Conservation (phyloP, 208 protist genomes). For the Acanthamoeba castellanii region DNA sequence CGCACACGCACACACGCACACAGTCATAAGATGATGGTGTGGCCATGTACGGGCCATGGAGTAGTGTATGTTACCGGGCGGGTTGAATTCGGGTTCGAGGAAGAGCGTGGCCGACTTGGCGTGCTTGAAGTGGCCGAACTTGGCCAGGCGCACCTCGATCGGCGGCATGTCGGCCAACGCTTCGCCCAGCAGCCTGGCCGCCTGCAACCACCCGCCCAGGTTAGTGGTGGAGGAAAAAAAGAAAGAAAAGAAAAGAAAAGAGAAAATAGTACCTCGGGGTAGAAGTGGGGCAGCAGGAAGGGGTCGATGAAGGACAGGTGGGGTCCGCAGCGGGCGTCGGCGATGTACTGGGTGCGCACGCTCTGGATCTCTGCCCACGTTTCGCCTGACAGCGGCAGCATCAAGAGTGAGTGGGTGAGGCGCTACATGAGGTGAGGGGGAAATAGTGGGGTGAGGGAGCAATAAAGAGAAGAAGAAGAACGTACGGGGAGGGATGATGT, state of each 20-base stretch:
- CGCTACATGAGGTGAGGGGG: neutral
- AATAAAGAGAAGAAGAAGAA: neutral
- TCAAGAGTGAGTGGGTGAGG: neutral
- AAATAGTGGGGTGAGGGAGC: neutral
- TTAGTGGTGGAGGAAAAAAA: neutral
- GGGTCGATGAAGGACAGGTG: slow-evolving; percentile 68
- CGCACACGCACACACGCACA: neutral
- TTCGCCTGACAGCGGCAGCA: neutral
- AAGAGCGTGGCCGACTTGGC: slow-evolving; percentile 48
- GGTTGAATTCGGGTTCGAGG: slow-evolving; percentile 50
- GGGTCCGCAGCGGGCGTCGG: slow-evolving; percentile 54
- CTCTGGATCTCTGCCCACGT: neutral
- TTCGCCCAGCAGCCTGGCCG: neutral
- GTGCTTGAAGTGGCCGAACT: slow-evolving; percentile 52
- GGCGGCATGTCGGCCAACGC: slow-evolving; percentile 34
- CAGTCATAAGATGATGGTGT: neutral
- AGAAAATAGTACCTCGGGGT: neutral
- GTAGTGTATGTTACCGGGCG: neutral
- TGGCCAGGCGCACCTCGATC: slow-evolving; percentile 49
- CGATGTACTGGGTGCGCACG: slow-evolving; percentile 33
- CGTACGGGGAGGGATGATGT: slow-evolving; percentile 35
- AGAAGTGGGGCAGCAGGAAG: slow-evolving; percentile 35
- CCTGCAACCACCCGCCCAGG: neutral
- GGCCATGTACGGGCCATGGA: neutral
- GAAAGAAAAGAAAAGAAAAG: neutral